A percentile compares a stretch with the other conserved stretches of the same genome.
These are phyloP conservation scores for Saturnispora dispora DNA, from an alignment of 805 yeast species.

Conservation along the genomic window DNA sequence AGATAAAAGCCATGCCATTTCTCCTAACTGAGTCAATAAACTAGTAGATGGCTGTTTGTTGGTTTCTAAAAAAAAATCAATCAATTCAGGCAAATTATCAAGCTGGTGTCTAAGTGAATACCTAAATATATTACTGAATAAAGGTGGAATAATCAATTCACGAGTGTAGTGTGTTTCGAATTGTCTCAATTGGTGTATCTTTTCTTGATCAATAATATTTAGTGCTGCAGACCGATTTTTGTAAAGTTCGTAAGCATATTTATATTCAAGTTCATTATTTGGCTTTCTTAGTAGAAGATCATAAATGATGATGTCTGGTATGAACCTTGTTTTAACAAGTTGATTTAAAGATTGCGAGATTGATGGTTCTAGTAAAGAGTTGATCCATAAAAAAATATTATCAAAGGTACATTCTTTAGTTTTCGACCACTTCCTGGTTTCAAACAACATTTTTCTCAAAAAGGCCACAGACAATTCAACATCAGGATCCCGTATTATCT, in stretches of 20 bases:
- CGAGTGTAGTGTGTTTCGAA: conserved; percentile 11
- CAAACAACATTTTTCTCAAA: conserved; percentile 14
- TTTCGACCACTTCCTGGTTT: conserved; percentile 16
- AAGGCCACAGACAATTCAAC: conserved; percentile 10
- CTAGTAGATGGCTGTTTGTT: conserved; percentile 10
- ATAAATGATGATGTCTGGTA: conserved; percentile 23
- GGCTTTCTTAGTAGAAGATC: conserved; percentile 24
- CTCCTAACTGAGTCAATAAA: conserved; percentile 20
- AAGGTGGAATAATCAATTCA: conserved; percentile 21
- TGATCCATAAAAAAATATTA: conserved; percentile 20
- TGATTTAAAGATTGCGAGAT: conserved; percentile 13
- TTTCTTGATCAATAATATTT: conserved; percentile 23
- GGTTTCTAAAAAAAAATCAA: conserved; percentile 15
- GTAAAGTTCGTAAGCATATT: conserved; percentile 20
- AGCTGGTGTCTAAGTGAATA: conserved; percentile 20
- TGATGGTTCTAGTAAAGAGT: conserved; percentile 22
- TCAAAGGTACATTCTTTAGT: conserved; percentile 14
- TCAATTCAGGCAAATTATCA: conserved; percentile 16
- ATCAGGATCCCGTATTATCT: conserved; percentile 5
- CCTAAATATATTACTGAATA: conserved; percentile 20
- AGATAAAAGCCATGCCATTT: conserved; percentile 25
- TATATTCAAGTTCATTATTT: conserved; percentile 19
- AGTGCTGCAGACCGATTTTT: conserved; percentile 14
- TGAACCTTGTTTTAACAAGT: conserved; percentile 13
- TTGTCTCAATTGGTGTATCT: conserved; percentile 19